Evolutionary conservation across 495 filamentous ascomycete species (phyloP).

Genomic region (Hypomontagnella monticulosa): DNA sequence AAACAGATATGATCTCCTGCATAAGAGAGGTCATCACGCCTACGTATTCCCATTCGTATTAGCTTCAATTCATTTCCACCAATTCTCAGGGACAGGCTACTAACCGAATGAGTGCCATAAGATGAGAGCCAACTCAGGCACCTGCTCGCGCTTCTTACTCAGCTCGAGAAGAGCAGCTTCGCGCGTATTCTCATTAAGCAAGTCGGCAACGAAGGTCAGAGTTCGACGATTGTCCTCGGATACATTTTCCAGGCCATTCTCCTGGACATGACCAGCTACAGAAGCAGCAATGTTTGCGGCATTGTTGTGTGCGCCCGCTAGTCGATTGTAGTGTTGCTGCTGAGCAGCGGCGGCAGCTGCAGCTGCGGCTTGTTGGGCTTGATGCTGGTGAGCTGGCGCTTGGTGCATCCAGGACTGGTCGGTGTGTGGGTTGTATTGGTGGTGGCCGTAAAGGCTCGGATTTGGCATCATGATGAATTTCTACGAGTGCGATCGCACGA

Average conservation of each 20-base stretch:
- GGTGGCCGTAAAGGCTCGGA: conserved; percentile 66
- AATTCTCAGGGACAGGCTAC: conserved; percentile 40
- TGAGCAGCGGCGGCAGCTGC: conserved; percentile 56
- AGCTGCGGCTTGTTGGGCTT: conserved; percentile 67
- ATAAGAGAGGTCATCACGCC: conserved; percentile 98
- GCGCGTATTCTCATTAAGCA: conserved; percentile 85
- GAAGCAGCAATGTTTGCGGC: conserved; percentile 49
- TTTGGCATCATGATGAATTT: conserved; percentile 52
- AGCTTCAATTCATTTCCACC: conserved; percentile 11
- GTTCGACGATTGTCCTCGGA: conserved; percentile 94
- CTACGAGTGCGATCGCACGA: conserved; percentile 8
- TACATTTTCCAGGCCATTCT: conserved; percentile 64
- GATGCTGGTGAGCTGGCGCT: conserved; percentile 71
- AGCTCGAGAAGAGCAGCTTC: conserved; percentile 94
- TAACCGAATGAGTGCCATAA: conserved; percentile 99
- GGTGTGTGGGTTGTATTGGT: conserved; percentile 77
- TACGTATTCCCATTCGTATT: conserved; percentile 48
- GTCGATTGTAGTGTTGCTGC: conserved; percentile 71
- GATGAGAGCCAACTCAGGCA: conserved; percentile 94
- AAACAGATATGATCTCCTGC: conserved; percentile 99
- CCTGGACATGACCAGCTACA: conserved; percentile 65
- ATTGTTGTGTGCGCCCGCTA: conserved; percentile 70
- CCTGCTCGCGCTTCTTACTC: conserved; percentile 98
- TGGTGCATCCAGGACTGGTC: conserved; percentile 83
- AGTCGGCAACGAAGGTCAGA: conserved; percentile 90